Percentiles rank a stretch among this genome's conserved stretches.
Conservation (phyloP, 73 alveolate species). For the Paramecium sonneborni region DNA sequence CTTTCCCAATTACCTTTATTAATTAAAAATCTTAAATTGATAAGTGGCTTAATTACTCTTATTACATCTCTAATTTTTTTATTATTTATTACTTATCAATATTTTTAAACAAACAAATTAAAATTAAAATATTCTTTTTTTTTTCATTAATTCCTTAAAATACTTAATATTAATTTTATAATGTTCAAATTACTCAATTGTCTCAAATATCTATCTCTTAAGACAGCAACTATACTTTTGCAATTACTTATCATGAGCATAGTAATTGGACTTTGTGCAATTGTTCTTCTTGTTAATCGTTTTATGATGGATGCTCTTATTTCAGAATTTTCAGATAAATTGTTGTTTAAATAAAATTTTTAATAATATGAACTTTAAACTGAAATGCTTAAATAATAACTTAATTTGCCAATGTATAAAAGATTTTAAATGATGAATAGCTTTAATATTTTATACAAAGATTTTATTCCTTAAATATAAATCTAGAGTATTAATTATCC, state of each 20-base stretch:
- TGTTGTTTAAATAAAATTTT: constrained; percentile 8
- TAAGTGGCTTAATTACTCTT: constrained; percentile 26
- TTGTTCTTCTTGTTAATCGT: background rate
- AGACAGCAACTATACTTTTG: background rate
- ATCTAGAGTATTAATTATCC: background rate
- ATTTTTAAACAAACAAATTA: background rate
- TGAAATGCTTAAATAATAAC: background rate
- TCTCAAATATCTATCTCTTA: background rate
- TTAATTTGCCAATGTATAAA: background rate
- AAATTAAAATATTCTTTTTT: background rate
- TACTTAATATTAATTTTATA: background rate
- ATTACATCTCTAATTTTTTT: background rate
- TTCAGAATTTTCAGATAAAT: background rate
- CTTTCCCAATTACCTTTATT: constrained; percentile 85
- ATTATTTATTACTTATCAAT: background rate
- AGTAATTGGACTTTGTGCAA: background rate
- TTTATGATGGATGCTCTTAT: background rate
- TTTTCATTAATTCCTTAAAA: background rate
- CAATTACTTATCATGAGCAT: background rate
- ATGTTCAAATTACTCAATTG: background rate
- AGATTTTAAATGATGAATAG: background rate
- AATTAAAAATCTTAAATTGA: constrained; percentile 68
- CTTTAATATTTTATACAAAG: background rate
- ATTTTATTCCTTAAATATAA: background rate
- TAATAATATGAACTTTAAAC: background rate